Percentiles rank a stretch among this genome's conserved stretches.
Evolutionary conservation across 139 green algal genomes (phyloP).

Genomic region (Chlorella sp.): DNA sequence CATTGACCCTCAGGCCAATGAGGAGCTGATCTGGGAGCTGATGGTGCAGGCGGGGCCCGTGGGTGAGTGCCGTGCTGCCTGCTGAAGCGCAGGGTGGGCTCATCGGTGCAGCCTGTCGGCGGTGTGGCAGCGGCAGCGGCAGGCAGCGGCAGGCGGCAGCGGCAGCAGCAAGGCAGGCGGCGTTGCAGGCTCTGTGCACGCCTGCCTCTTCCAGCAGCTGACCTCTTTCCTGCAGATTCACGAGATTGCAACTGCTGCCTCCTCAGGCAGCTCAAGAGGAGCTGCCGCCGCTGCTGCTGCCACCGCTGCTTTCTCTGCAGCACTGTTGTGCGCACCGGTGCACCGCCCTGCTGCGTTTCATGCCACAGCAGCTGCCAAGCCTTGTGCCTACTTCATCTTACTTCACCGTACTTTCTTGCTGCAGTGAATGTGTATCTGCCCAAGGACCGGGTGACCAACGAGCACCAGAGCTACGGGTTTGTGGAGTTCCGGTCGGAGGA

Average conservation of each 20-base stretch:
- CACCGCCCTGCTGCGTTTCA: background rate
- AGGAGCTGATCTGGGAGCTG: slow-evolving; percentile 98
- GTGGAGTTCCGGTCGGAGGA: slow-evolving; percentile 95
- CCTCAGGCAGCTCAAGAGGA: background rate
- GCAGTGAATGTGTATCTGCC: slow-evolving; percentile 98
- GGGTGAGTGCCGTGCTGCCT: slow-evolving; percentile 55
- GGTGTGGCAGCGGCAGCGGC: background rate
- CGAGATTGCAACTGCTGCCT: background rate
- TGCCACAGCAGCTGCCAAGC: no score
- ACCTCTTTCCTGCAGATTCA: no score
- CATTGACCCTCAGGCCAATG: slow-evolving; percentile 91
- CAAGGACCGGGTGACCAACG: slow-evolving; percentile 96
- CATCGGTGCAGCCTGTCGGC: background rate
- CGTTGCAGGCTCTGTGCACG: background rate
- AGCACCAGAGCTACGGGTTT: slow-evolving; percentile 98
- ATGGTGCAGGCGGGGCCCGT: slow-evolving; percentile 97
- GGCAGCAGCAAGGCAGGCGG: background rate
- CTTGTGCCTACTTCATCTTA: background rate
- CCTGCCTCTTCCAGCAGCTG: no score
- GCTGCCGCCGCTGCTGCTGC: background rate
- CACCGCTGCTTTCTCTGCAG: background rate
- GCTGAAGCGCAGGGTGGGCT: background rate
- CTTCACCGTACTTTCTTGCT: slow-evolving; percentile 1
- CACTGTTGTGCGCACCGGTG: background rate
- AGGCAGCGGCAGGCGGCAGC: background rate